Conservation (phyloP, 192 early-diverging fungal species). For the Dissophora ornata region DNA sequence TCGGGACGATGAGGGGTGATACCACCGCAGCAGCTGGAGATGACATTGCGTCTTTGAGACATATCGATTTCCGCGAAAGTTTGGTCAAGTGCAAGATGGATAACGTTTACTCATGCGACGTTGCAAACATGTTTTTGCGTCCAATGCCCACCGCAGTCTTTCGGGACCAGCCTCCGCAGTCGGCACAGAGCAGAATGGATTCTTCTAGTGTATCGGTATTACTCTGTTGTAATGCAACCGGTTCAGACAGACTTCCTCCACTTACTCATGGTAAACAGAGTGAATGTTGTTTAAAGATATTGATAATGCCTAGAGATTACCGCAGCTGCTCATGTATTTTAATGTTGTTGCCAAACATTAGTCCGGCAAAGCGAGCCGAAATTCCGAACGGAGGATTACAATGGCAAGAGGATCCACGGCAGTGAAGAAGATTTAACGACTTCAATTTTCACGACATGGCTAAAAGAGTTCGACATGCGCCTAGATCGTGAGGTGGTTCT, state of each 20-base stretch:
- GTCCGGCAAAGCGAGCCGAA: neutral
- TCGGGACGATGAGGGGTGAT: neutral
- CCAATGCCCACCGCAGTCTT: neutral
- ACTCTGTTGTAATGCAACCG: neutral
- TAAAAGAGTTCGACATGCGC: neutral
- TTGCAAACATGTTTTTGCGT: neutral
- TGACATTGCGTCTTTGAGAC: neutral
- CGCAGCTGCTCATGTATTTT: no score
- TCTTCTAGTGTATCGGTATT: neutral
- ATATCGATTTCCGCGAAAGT: no score
- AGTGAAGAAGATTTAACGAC: neutral
- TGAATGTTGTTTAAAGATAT: neutral
- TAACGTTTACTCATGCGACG: conserved; percentile 3
- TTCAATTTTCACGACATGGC: neutral
- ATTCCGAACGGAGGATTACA: no score
- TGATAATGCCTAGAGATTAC: no score
- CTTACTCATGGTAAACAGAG: neutral
- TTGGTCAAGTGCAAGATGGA: neutral
- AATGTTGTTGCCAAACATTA: neutral
- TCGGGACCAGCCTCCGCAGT: neutral
- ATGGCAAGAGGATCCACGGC: no score
- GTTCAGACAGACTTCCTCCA: neutral
- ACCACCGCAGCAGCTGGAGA: neutral
- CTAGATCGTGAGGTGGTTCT: neutral
- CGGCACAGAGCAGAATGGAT: neutral